Evolutionary conservation across 2,329 filamentous ascomycete genomes (phyloP).

Genomic region (Trichoderma hamatum): DNA sequence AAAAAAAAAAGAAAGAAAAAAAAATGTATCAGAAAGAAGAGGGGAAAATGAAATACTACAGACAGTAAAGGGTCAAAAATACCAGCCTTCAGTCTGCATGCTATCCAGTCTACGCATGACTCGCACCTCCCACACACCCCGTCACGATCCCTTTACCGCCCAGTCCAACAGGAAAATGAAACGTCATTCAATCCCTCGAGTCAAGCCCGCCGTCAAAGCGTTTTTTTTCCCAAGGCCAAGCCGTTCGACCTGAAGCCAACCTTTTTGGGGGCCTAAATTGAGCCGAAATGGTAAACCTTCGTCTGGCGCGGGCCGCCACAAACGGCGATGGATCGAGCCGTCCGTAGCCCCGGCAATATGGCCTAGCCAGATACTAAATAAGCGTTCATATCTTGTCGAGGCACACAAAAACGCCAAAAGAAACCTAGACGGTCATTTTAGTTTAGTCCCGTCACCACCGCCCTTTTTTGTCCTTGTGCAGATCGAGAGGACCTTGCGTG

Average conservation of each 20-base stretch:
- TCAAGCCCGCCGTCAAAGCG: not conserved
- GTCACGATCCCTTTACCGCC: not conserved
- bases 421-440: not conserved
- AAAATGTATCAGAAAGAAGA: not conserved
- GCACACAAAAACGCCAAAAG: not conserved
- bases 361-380: no score
- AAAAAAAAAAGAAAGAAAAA: no score
- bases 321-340: not conserved
- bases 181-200: not conserved
- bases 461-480: not conserved
- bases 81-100: not conserved
- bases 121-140: not conserved
- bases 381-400: not conserved
- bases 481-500: not conserved
- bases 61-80: not conserved
- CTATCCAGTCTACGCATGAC: not conserved
- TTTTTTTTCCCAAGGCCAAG: not conserved
- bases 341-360: not conserved
- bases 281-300: not conserved
- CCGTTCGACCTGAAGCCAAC: not conserved
- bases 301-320: not conserved
- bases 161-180: not conserved
- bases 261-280: not conserved
- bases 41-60: not conserved
- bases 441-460: not conserved